Conservation (phyloP, 192 early-diverging fungal genomes). For the Rhizophagus prolifer region DNA sequence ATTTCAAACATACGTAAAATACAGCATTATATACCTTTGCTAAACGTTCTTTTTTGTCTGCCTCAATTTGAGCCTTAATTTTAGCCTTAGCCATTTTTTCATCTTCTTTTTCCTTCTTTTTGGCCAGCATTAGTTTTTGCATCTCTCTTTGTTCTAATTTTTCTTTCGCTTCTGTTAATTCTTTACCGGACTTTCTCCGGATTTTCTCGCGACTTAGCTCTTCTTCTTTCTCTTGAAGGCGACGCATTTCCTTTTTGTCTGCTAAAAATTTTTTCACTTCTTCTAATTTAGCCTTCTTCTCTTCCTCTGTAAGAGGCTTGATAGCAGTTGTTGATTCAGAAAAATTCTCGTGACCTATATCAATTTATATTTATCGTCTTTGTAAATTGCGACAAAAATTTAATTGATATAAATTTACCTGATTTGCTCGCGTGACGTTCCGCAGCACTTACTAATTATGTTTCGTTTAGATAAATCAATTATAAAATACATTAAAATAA, state of each 20-base stretch:
- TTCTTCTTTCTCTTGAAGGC: conserved; percentile 63
- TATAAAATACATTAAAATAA: background rate
- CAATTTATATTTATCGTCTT: background rate
- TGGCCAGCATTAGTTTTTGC: conserved; percentile 66
- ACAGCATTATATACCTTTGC: conserved; percentile 51
- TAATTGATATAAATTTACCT: background rate
- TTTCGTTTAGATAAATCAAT: background rate
- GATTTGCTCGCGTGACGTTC: conserved; percentile 76
- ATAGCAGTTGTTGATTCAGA: conserved; percentile 73
- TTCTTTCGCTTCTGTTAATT: conserved; percentile 66
- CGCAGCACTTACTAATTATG: conserved; percentile 58
- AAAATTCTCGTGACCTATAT: conserved; percentile 65
- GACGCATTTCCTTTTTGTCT: conserved; percentile 64
- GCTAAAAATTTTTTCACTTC: conserved; percentile 68
- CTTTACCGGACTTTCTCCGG: conserved; percentile 70
- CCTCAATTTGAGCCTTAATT: conserved; percentile 78
- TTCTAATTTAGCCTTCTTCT: conserved; percentile 68
- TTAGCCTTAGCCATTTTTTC: conserved; percentile 72
- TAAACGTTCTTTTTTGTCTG: conserved; percentile 70
- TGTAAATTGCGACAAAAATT: background rate
- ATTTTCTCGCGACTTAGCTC: conserved; percentile 70
- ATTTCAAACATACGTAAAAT: background rate
- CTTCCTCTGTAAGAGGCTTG: conserved; percentile 78
- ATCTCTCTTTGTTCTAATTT: conserved; percentile 72
- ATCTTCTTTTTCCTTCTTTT: conserved; percentile 76